A percentile compares a stretch with the other conserved stretches of the same genome.
phyloP scores from a whole-genome alignment of 768 basidiomycete species.

The Lentinula edodes region DNA sequence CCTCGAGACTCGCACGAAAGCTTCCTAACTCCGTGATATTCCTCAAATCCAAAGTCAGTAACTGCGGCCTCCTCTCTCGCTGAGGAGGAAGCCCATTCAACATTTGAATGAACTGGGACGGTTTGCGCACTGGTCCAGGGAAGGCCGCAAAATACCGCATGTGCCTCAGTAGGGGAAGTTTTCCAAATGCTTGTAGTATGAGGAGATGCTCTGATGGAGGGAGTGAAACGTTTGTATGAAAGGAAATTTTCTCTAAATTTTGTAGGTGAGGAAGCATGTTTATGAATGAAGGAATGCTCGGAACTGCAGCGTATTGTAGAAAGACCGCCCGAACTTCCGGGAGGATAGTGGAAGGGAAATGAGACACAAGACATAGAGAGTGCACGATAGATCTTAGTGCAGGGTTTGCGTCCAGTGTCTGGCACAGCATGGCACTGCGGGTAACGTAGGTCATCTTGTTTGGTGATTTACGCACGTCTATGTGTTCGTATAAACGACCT shows the following conservation, averaged over 20 bases:
- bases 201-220: neutral
- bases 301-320: neutral
- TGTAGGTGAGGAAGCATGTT: neutral
- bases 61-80: neutral
- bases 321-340: neutral
- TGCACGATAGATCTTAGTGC: neutral
- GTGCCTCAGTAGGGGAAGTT: neutral
- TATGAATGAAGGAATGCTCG: neutral
- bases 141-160: slow-evolving; percentile 1
- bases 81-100: neutral
- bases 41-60: slow-evolving; percentile 1
- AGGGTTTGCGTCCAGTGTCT: neutral
- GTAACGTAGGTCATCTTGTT: neutral
- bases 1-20: neutral
- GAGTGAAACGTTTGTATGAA: neutral
- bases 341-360: neutral
- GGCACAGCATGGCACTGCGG: neutral
- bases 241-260: neutral
- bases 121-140: neutral
- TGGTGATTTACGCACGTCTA: neutral
- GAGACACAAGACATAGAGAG: neutral
- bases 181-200: neutral
- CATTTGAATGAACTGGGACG: neutral
- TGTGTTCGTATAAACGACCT: slow-evolving; percentile 1
- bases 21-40: neutral